These are phyloP conservation scores for Fomitiporia mediterranea DNA, from an alignment of 1,284 basidiomycete genomes.

Conservation along the genomic window DNA sequence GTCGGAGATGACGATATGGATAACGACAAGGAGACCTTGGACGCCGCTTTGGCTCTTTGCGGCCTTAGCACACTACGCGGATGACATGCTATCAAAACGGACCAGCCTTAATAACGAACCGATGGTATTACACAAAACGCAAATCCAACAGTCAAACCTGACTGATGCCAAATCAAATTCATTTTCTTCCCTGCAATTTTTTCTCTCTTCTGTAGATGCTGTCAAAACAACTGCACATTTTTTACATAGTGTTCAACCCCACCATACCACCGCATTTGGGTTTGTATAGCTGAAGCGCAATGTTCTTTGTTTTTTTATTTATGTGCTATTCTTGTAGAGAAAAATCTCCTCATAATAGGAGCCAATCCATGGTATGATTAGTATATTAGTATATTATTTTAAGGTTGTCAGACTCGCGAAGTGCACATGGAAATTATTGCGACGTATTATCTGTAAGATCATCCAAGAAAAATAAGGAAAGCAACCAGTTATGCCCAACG, in stretches of 20 bases:
- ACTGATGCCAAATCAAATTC: background rate
- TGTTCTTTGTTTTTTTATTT: slow-evolving; percentile 4
- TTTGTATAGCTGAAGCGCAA: background rate
- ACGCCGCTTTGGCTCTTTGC: slow-evolving; percentile 17
- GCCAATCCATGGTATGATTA: background rate
- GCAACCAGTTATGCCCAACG: slow-evolving; percentile 42
- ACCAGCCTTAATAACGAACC: background rate
- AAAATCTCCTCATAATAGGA: background rate
- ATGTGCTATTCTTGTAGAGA: slow-evolving; percentile 5
- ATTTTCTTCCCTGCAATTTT: background rate
- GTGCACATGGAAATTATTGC: background rate
- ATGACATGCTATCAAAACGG: background rate
- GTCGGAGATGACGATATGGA: background rate
- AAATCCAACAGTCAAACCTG: background rate
- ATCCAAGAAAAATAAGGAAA: background rate
- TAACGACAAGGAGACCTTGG: slow-evolving; percentile 14
- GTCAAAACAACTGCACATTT: background rate
- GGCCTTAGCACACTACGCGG: slow-evolving; percentile 8
- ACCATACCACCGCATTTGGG: slow-evolving; percentile 1
- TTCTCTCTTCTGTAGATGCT: slow-evolving; percentile 1
- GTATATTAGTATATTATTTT: background rate
- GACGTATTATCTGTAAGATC: background rate
- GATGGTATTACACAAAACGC: background rate
- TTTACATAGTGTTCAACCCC: background rate
- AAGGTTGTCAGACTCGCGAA: background rate